Percentiles rank a stretch among this genome's conserved stretches.
Conservation (phyloP, 2,329 filamentous ascomycete genomes). For the Magnaporthiopsis incrustans region DNA sequence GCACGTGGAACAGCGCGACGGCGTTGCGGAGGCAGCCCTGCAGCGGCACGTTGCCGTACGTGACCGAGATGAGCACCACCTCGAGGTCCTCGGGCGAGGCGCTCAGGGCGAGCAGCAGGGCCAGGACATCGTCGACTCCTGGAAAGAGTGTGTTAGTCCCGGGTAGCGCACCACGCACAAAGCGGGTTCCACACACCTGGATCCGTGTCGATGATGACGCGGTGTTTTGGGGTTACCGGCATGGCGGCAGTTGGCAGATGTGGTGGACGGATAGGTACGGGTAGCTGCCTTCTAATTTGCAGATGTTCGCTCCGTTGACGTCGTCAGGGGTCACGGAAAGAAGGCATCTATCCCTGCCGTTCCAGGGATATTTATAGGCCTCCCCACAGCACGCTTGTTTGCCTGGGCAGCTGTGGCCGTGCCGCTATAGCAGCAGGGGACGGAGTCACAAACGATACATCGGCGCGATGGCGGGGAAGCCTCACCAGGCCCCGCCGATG, state of each 20-base stretch:
- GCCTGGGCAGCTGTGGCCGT: no score
- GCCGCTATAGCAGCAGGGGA: neutral
- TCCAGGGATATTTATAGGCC: no score
- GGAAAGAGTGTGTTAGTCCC: constrained; percentile 10
- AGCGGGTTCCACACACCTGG: constrained; percentile 47
- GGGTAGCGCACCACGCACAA: neutral
- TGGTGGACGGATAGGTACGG: no score
- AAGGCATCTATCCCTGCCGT: no score
- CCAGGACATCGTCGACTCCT: constrained; percentile 88
- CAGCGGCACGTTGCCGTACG: constrained; percentile 88
- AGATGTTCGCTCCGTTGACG: no score
- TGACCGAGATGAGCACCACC: constrained; percentile 76
- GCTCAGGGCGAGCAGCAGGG: constrained; percentile 78
- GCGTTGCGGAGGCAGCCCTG: constrained; percentile 82
- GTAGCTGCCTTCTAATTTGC: no score
- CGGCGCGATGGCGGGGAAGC: no score
- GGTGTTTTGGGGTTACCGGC: constrained; percentile 48
- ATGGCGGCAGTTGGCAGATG: neutral
- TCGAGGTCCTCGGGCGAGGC: constrained; percentile 78
- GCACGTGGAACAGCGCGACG: constrained; percentile 81
- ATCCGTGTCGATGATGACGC: constrained; percentile 94
- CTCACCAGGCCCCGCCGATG: no score
- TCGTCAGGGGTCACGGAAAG: no score
- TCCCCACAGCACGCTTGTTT: no score
- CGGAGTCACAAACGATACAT: neutral